phyloP scores from a whole-genome alignment of 2,329 filamentous ascomycete species.

The Bipolaris gigantea region DNA sequence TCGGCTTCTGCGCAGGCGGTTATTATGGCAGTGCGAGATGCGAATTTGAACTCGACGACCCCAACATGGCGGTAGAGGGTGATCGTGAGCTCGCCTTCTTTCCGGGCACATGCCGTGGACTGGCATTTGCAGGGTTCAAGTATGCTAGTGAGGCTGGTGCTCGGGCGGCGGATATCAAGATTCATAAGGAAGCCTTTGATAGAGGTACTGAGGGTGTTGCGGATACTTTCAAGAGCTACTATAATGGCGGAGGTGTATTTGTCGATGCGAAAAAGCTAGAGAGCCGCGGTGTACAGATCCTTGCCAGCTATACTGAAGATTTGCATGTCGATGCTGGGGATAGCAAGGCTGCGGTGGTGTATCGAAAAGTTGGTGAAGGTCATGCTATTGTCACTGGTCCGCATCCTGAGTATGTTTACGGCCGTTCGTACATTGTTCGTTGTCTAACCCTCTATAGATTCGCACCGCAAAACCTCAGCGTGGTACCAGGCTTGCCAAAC shows the following conservation, averaged over 20 bases:
- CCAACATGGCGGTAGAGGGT: conserved; percentile 80
- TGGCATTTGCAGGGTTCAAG: conserved; percentile 85
- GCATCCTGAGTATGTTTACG: conserved; percentile 74
- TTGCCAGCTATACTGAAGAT: conserved; percentile 77
- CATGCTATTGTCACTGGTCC: conserved; percentile 79
- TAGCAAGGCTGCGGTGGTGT: conserved; percentile 76
- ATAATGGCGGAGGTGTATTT: conserved; percentile 93
- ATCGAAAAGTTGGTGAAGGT: conserved; percentile 80
- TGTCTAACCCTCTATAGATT: conserved; percentile 61
- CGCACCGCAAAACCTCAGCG: conserved; percentile 73
- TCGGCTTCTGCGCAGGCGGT: conserved; percentile 91
- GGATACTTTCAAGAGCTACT: conserved; percentile 74
- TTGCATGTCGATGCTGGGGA: conserved; percentile 75
- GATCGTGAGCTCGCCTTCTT: conserved; percentile 85
- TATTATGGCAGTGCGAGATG: conserved; percentile 84
- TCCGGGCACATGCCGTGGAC: conserved; percentile 80
- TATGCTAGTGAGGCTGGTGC: conserved; percentile 89
- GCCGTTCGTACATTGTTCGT: too few relatives aligned
- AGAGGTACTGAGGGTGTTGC: conserved; percentile 54
- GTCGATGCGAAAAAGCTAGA: conserved; percentile 70
- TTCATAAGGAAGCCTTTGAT: conserved; percentile 63
- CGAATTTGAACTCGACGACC: conserved; percentile 89
- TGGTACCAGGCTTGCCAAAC: conserved; percentile 64
- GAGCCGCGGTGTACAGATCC: conserved; percentile 70
- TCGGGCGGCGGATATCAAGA: conserved; percentile 67